Conservation (phyloP, 2,329 filamentous ascomycete genomes). For the Fusarium multiceps region DNA sequence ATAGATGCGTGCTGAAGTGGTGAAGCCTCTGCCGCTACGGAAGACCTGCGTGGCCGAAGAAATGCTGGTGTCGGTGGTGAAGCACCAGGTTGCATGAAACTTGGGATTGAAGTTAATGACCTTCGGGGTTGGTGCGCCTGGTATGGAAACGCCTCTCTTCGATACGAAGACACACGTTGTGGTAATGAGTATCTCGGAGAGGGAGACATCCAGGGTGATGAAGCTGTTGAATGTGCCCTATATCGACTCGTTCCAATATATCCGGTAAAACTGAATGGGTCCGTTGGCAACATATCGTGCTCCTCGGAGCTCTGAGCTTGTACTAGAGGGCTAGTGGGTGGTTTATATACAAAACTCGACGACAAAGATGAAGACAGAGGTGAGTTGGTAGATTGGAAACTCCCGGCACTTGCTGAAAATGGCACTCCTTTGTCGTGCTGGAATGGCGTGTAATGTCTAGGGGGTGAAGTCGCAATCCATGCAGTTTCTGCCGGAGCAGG, state of each 20-base stretch:
- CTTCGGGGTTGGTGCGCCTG: constrained; percentile 83
- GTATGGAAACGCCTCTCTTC: constrained; percentile 73
- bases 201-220: constrained; percentile 57
- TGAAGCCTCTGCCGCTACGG: constrained; percentile 77
- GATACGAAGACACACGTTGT: constrained; percentile 51
- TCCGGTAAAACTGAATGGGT: constrained; percentile 61
- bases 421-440: constrained; percentile 53
- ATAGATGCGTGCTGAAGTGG: constrained; percentile 91
- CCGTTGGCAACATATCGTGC: constrained; percentile 64
- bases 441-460: constrained; percentile 62
- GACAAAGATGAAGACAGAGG: constrained; percentile 78
- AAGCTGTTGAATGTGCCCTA: constrained; percentile 74
- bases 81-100: constrained; percentile 50
- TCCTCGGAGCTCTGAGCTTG: constrained; percentile 89
- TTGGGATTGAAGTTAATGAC: constrained; percentile 73
- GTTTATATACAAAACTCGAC: constrained; percentile 84
- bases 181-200: constrained; percentile 48
- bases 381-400: constrained; percentile 62
- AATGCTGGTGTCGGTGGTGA: constrained; percentile 64
- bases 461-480: constrained; percentile 69
- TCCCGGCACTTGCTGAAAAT: constrained; percentile 49
- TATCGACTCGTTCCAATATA: constrained; percentile 68
- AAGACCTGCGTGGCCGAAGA: constrained; percentile 71
- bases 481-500: constrained; percentile 43
- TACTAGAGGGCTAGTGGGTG: constrained; percentile 91